Evolutionary conservation across 352 stramenopile species (phyloP), one percentile per base, ranked within the genome.

Genomic region (Phytophthora sojae): DNA sequence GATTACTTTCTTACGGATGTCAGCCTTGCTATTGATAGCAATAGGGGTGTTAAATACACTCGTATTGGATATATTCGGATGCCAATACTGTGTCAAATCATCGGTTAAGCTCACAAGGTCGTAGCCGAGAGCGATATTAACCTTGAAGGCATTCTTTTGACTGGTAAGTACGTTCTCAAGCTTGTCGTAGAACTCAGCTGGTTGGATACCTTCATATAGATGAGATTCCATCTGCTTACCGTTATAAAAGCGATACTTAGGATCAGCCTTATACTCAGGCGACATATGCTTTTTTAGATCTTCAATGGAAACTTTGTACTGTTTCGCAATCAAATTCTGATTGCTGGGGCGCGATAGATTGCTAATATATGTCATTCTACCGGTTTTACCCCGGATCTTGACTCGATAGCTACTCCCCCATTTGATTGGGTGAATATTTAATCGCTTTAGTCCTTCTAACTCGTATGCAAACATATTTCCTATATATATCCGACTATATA

Each of bases 21-120:
- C 65, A 26, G 11, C 8, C 49, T 30, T 69, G 21, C 57, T 73
- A 23, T 74, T 69, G 29, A 74, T 69, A 49, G 49, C 59, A 45
- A 59, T 9, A 44, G 59, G 59, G 1, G 7, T 57, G 15, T 58
- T 29, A 8, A 67, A 67, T 23, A 67, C 51, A 37, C 55, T 23
- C 12, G 51, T 67, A 25, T 60, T 66, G 26, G n/a, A 32, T 2
- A 66, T 14, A 30, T 54, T 50, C 2, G 51, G 60, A 5, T 44
- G 26, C 11, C 25, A 61, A 21, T 61, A 61, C 3, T 23, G n/a
- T 3, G 30, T 61, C 7, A 8, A 44, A 44, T 44, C 35, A 47
- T 56, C 50, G 8, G 21, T 67, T 19, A 37, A 32, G 39, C 52
- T 57, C 1, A 55, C 42, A 29, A 61, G 52, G n/a, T 68, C 42